Conservation (phyloP, 2,329 filamentous ascomycete genomes). For the Scortechinia acanthostroma region DNA sequence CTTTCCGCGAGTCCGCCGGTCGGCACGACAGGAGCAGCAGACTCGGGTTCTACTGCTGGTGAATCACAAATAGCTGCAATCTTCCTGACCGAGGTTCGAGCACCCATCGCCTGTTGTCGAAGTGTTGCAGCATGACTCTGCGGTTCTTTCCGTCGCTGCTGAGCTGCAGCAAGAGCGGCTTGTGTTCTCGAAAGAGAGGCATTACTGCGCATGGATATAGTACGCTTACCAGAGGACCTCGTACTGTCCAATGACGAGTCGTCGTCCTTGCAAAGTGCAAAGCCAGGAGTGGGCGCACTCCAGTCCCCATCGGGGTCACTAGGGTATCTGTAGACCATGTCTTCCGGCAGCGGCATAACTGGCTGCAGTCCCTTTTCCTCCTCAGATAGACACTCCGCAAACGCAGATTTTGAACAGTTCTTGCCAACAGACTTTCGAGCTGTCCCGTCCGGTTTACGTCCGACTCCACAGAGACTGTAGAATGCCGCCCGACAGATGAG, state of each 20-base stretch:
- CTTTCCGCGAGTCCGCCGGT: slow-evolving; percentile 23
- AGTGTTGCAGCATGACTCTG: slow-evolving; percentile 35
- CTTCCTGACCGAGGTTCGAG: slow-evolving; percentile 15
- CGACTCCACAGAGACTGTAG: slow-evolving; percentile 33
- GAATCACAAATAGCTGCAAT: slow-evolving; percentile 7
- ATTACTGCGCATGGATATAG: background rate
- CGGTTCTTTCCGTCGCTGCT: slow-evolving; percentile 23
- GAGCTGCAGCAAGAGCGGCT: slow-evolving; percentile 25
- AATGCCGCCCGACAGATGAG: slow-evolving; percentile 27
- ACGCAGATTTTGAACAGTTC: slow-evolving; percentile 31
- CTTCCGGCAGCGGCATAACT: slow-evolving; percentile 29
- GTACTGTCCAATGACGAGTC: slow-evolving; percentile 9
- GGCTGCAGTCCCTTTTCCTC: slow-evolving; percentile 32
- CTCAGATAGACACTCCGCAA: slow-evolving; percentile 32
- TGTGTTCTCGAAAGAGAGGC: slow-evolving; percentile 22
- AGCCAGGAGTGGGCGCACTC: slow-evolving; percentile 13
- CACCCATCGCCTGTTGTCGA: slow-evolving; percentile 31
- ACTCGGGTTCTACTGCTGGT: background rate
- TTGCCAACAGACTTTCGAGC: slow-evolving; percentile 30
- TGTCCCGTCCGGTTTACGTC: slow-evolving; percentile 26
- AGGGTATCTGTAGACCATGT: slow-evolving; percentile 33
- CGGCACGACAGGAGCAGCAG: slow-evolving; percentile 5
- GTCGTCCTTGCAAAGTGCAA: slow-evolving; percentile 3
- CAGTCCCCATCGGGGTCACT: slow-evolving; percentile 27
- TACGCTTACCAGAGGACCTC: background rate